Conservation (phyloP, 257 asterid species). For the Solanum bulbocastanum region DNA sequence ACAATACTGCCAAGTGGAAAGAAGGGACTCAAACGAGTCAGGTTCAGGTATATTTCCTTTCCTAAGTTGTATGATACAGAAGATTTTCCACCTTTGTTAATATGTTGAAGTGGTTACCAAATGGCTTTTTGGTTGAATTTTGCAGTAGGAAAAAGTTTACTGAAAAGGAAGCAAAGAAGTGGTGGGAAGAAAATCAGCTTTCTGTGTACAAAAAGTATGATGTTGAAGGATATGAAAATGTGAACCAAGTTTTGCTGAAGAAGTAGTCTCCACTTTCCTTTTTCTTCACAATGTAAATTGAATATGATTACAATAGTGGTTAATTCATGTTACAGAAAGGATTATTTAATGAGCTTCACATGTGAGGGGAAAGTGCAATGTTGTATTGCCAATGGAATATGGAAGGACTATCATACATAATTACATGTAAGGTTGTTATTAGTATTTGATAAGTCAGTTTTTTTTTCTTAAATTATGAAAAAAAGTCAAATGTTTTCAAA, state of each 20-base stretch:
- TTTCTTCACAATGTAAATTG: background rate
- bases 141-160: conserved; percentile 37
- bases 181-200: conserved; percentile 47
- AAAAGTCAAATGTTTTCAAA: background rate
- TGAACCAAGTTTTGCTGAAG: background rate
- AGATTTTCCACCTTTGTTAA: background rate
- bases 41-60: conserved; percentile 31
- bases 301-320: background rate
- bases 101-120: background rate
- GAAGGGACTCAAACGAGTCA: conserved; percentile 29
- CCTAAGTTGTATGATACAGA: background rate
- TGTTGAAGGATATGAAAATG: conserved; percentile 17
- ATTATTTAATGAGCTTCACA: background rate
- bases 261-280: background rate
- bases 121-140: background rate
- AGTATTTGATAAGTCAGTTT: background rate
- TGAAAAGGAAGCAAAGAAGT: conserved; percentile 31
- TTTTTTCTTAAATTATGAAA: background rate
- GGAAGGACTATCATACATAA: background rate
- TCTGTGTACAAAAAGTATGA: conserved; percentile 21
- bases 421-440: background rate
- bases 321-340: background rate
- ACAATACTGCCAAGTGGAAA: conserved; percentile 16
- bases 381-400: background rate
- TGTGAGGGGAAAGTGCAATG: background rate